A percentile compares a stretch with the other conserved stretches of the same genome.
phyloP scores from a whole-genome alignment of 257 asterid species.

The Cruciata laevipes region DNA sequence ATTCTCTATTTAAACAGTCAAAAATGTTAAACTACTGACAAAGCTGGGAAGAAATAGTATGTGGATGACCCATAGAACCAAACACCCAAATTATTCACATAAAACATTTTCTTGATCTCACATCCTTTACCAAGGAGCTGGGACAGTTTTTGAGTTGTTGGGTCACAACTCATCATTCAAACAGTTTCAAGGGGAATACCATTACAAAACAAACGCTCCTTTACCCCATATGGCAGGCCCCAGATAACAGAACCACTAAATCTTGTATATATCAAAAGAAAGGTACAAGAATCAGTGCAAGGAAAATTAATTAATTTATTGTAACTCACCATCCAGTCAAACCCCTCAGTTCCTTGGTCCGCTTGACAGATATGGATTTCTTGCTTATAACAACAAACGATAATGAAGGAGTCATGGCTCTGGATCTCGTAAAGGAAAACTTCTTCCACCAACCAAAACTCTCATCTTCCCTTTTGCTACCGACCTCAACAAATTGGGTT shows the following conservation, averaged over 20 bases:
- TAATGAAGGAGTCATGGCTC: conserved; percentile 28
- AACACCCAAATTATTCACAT: conserved; percentile 1
- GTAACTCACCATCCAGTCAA: conserved; percentile 76
- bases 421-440: conserved; percentile 39
- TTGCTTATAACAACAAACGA: conserved; percentile 45
- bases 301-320: not conserved
- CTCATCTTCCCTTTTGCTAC: conserved; percentile 31
- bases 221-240: not conserved
- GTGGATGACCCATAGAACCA: not conserved
- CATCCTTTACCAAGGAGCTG: not conserved
- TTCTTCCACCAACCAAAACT: conserved; percentile 71
- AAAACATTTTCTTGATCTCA: not conserved
- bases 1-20: not conserved
- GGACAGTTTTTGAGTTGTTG: not conserved
- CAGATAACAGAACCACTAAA: not conserved
- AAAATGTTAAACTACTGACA: not conserved
- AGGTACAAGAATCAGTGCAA: not conserved
- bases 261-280: not conserved
- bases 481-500: conserved; percentile 36
- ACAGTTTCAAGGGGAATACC: not conserved
- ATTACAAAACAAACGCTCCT: not conserved
- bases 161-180: conserved; percentile 1
- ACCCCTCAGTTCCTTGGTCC: conserved; percentile 86
- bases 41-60: not conserved
- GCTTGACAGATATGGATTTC: conserved; percentile 62